Conservation (phyloP, 2,329 filamentous ascomycete genomes). For the Scleromitrula shiraiana region DNA sequence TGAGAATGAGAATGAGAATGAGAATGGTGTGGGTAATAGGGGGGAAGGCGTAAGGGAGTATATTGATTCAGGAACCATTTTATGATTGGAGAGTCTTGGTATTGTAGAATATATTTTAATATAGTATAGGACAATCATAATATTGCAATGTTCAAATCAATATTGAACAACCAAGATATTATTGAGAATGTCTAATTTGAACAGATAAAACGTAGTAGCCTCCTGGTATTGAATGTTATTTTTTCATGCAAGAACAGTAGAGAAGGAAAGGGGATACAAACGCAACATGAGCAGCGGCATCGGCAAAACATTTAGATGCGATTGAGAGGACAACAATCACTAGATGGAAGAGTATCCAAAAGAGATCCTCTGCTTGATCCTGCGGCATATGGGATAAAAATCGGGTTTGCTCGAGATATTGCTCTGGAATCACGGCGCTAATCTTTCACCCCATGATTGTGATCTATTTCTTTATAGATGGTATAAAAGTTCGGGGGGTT, state of each 20-base stretch:
- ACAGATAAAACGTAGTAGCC: no score
- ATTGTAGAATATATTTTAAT: no score
- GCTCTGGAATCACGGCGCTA: not conserved
- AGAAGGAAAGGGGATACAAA: not conserved
- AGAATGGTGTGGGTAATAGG: no score
- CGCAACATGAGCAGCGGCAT: not conserved
- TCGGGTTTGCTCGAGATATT: slow-evolving; percentile 33
- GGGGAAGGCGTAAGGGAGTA: no score
- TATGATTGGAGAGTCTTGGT: no score
- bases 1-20: no score
- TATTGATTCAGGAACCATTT: no score
- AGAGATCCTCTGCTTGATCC: slow-evolving; percentile 42
- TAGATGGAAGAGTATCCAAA: slow-evolving; percentile 39
- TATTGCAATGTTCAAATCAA: no score
- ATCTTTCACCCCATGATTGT: not conserved
- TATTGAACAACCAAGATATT: no score
- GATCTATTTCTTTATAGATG: not conserved
- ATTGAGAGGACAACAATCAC: slow-evolving; percentile 38
- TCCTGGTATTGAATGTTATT: not conserved
- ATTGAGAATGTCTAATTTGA: no score
- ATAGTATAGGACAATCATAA: no score
- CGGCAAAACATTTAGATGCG: slow-evolving; percentile 28
- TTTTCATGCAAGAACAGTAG: not conserved
- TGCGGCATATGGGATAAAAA: slow-evolving; percentile 35
- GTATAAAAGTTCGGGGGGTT: not conserved